A percentile compares a stretch with the other conserved stretches of the same genome.
Conservation (phyloP, 108 stramenopile genomes). For the Cyclotella sp. region DNA sequence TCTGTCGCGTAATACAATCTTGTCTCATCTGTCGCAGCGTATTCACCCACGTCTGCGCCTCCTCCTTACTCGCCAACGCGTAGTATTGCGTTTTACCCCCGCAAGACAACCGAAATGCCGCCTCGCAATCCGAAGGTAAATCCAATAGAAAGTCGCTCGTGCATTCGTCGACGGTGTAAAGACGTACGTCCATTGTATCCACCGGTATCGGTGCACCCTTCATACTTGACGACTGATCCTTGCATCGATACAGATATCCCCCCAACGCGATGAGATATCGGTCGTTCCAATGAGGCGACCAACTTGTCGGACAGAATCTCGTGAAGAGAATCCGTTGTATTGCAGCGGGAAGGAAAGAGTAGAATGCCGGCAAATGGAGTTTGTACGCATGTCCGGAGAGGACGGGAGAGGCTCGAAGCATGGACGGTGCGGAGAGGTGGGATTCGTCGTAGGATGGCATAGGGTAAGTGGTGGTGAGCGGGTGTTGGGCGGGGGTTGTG, state of each 20-base stretch:
- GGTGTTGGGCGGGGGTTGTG: background rate
- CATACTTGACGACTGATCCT: slow-evolving; percentile 54
- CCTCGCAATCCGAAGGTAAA: slow-evolving; percentile 53
- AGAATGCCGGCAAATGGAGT: slow-evolving; percentile 71
- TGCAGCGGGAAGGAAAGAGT: slow-evolving; percentile 57
- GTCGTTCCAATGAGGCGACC: slow-evolving; percentile 72
- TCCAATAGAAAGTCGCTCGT: slow-evolving; percentile 10
- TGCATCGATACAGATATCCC: slow-evolving; percentile 81
- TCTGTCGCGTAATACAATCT: slow-evolving; percentile 65
- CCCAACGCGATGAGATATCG: slow-evolving; percentile 78
- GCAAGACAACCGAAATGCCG: slow-evolving; percentile 63
- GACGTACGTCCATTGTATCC: slow-evolving; percentile 39
- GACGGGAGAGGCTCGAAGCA: slow-evolving; percentile 66
- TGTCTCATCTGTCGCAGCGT: slow-evolving; percentile 64
- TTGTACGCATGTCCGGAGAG: slow-evolving; percentile 70
- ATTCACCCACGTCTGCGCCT: slow-evolving; percentile 72
- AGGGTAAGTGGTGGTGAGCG: background rate
- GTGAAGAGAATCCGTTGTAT: slow-evolving; percentile 54
- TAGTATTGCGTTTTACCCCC: slow-evolving; percentile 71
- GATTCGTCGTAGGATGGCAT: slow-evolving; percentile 33
- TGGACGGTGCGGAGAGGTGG: slow-evolving; percentile 52
- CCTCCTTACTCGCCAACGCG: slow-evolving; percentile 65
- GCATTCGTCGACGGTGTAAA: slow-evolving; percentile 21
- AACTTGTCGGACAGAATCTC: slow-evolving; percentile 44
- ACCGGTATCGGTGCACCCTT: slow-evolving; percentile 77